These are phyloP conservation scores for Akanthomyces muscarius DNA, from an alignment of 2,329 filamentous ascomycete genomes.

Conservation along the genomic window DNA sequence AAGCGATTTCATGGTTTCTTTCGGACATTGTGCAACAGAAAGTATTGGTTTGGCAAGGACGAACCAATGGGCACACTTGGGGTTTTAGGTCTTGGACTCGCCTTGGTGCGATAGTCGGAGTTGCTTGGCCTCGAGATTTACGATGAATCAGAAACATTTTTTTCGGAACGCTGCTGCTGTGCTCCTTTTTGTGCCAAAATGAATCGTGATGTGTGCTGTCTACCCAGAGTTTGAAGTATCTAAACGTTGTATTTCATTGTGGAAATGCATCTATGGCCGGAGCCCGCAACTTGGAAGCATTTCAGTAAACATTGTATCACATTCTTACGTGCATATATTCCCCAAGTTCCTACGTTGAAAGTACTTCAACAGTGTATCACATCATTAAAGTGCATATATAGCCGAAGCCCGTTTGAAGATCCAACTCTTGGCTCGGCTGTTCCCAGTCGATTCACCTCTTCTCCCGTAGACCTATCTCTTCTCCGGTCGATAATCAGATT, in stretches of 20 bases:
- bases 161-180: not conserved
- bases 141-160: constrained; percentile 13
- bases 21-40: constrained; percentile 24
- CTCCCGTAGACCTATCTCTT: not conserved
- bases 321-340: too few species aligned
- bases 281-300: not conserved
- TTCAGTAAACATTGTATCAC: not conserved
- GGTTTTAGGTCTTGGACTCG: constrained; percentile 10
- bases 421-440: not conserved
- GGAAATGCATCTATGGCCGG: not conserved
- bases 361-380: too few species aligned
- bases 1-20: constrained; percentile 29
- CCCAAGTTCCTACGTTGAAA: too few species aligned
- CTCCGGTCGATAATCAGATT: constrained; percentile 13
- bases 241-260: not conserved
- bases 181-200: not conserved
- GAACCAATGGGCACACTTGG: constrained; percentile 10
- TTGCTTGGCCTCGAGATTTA: constrained; percentile 5
- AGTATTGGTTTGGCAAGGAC: not conserved
- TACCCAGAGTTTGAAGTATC: too few species aligned
- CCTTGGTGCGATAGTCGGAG: constrained; percentile 13
- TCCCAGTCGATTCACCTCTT: too few species aligned
- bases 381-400: not conserved
- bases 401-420: not conserved
- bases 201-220: not conserved